Evolutionary conservation across 805 yeast genomes (phyloP), one percentile per base, ranked within the genome.

Genomic region (Metschnikowia baotianmanensis): DNA sequence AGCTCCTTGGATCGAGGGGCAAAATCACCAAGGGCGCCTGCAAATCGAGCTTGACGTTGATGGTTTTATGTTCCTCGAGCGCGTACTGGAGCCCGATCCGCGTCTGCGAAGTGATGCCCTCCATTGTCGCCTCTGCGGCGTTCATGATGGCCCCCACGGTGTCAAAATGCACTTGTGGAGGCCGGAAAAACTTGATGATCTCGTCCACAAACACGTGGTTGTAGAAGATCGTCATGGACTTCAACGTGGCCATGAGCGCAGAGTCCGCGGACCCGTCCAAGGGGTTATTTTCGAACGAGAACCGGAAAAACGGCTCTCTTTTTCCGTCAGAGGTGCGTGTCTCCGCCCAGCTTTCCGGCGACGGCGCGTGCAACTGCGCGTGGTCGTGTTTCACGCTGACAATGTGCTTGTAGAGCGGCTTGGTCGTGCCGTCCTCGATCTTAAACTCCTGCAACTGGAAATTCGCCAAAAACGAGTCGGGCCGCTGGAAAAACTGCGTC

Each of bases 81-180:
- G 96, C 93, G 50, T 93, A 89, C 63, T 91, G 95, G 16, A 93
- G 72, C 0, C 98, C 98, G 47, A 93, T 74, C 54, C 96, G 72
- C 0, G 98, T 93, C 58, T 89, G 96, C 19, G 82, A 72, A 0
- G 97, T 82, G 47, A 93, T 70, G 2, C 95, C 97, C 55, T 89
- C 96, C 43, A 93, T 84, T 0, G 96, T 90, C 0, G 90, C 86
- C 47, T 90, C 96, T 0, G 99, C 99, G 1, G 96, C 98, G 60
- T 79, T 83, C 78, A 93, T 78, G 19, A 95, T 78, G 8, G 93
- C 93, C 26, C 89, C 91, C 17, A 93, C 80, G 0, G 97, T 89
- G 55, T 90, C 96, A 41, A 82, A 70, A 52, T 90, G 95, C 20
- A 80, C 80, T 44, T 80, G 80, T 16, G 96, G 96, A 1, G 97